Evolutionary conservation across 305 asterid genomes (phyloP).

Genomic region (Fraxinus greggii): DNA sequence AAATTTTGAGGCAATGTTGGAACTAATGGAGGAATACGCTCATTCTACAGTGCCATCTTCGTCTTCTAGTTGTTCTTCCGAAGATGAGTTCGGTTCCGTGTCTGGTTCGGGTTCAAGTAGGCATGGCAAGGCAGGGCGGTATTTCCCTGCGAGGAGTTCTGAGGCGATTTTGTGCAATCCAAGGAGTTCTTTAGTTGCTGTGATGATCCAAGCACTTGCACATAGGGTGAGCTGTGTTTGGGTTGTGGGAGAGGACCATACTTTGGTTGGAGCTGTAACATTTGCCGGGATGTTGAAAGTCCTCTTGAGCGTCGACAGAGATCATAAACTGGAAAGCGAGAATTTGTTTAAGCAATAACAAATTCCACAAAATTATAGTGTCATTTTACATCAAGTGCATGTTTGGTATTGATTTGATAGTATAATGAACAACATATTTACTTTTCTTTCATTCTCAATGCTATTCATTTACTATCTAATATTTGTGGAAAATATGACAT

Average conservation of each 20-base stretch:
- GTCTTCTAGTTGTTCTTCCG: conserved; percentile 62
- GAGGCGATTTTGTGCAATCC: conserved; percentile 70
- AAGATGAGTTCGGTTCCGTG: conserved; percentile 53
- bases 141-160: conserved; percentile 48
- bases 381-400: not conserved
- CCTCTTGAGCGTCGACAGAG: conserved; percentile 39
- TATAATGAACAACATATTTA: not conserved
- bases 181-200: conserved; percentile 73
- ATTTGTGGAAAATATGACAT: not conserved
- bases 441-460: not conserved
- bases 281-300: conserved; percentile 59
- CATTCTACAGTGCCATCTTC: conserved; percentile 30
- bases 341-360: conserved; percentile 17
- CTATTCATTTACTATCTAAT: not conserved
- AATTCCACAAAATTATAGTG: not conserved
- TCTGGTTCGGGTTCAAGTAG: conserved; percentile 29
- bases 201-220: conserved; percentile 77
- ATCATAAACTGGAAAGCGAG: conserved; percentile 23
- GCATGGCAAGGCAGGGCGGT: conserved; percentile 36
- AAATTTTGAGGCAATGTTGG: conserved; percentile 49
- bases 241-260: conserved; percentile 68
- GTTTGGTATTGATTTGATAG: not conserved
- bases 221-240: conserved; percentile 67
- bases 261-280: conserved; percentile 62
- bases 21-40: conserved; percentile 50